phyloP scores from a whole-genome alignment of 129 eudicot genomes.

The Flaveria brownii region DNA sequence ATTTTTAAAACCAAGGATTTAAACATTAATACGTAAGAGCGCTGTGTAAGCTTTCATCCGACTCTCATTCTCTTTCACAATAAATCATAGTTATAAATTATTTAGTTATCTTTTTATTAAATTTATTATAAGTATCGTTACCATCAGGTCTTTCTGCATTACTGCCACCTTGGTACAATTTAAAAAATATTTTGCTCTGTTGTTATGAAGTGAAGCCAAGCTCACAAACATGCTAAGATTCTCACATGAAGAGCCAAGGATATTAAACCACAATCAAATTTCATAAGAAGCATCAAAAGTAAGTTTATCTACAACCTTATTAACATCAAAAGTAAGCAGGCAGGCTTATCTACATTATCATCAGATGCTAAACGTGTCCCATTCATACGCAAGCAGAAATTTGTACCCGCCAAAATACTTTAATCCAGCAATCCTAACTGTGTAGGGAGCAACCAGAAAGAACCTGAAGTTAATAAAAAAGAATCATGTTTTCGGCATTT shows the following conservation, averaged over 20 bases:
- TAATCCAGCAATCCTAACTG: slow-evolving; percentile 18
- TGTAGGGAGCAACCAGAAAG: slow-evolving; percentile 9
- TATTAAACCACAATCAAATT: not conserved
- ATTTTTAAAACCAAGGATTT: no score
- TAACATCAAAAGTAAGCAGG: slow-evolving; percentile 11
- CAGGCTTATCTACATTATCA: slow-evolving; percentile 15
- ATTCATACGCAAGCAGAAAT: not conserved
- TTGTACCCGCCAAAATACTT: slow-evolving; percentile 13
- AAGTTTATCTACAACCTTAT: slow-evolving; percentile 3
- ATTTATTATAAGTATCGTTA: no score
- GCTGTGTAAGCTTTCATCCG: no score
- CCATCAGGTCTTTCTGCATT: no score
- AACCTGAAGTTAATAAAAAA: not conserved
- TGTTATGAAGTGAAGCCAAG: not conserved
- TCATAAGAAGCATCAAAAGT: not conserved
- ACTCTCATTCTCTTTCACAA: no score
- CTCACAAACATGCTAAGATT: not conserved
- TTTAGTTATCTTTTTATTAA: no score
- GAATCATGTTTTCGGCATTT: not conserved
- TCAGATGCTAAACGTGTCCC: not conserved
- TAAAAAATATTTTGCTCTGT: no score
- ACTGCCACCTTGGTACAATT: no score
- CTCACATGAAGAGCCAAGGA: not conserved
- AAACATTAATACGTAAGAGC: no score
- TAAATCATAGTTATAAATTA: no score